A percentile compares a stretch with the other conserved stretches of the same genome.
Evolutionary conservation across 345 rosid genomes (phyloP).

Genomic region (Rhodomyrtus tomentosa): DNA sequence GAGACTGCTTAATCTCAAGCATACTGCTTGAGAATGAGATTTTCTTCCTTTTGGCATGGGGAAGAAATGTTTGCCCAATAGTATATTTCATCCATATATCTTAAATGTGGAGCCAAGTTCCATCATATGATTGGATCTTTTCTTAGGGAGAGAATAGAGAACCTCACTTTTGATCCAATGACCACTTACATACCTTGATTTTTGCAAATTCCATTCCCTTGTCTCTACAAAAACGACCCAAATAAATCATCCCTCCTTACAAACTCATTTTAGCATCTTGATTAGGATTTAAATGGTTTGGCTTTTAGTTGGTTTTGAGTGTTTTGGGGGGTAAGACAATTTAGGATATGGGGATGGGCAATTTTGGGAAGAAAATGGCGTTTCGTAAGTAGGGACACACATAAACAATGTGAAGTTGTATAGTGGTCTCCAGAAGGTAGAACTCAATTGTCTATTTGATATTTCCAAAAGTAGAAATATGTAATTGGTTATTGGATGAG

Average conservation of each 20-base stretch:
- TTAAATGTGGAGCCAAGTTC: not conserved
- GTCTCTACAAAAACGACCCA: not conserved
- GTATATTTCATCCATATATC: not conserved
- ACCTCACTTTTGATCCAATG: not conserved
- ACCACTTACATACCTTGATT: not conserved
- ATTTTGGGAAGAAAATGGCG: not conserved
- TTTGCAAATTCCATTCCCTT: not conserved
- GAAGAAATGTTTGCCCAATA: not conserved
- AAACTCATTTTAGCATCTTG: not conserved
- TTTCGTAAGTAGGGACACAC: not conserved
- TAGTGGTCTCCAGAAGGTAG: not conserved
- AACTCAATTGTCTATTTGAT: not conserved
- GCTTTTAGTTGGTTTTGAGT: not conserved
- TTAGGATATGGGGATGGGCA: not conserved
- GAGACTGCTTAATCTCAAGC: not conserved
- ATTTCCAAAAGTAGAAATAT: not conserved
- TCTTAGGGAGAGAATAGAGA: not conserved
- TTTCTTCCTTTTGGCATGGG: not conserved
- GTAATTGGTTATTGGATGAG: not conserved
- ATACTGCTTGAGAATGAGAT: not conserved
- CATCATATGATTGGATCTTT: not conserved
- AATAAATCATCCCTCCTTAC: not conserved
- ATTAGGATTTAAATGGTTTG: not conserved
- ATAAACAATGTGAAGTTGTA: not conserved
- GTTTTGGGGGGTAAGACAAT: not conserved